Base-by-base conservation (phyloP, 495 filamentous ascomycete species). In the Terfezia claveryi region DNA sequence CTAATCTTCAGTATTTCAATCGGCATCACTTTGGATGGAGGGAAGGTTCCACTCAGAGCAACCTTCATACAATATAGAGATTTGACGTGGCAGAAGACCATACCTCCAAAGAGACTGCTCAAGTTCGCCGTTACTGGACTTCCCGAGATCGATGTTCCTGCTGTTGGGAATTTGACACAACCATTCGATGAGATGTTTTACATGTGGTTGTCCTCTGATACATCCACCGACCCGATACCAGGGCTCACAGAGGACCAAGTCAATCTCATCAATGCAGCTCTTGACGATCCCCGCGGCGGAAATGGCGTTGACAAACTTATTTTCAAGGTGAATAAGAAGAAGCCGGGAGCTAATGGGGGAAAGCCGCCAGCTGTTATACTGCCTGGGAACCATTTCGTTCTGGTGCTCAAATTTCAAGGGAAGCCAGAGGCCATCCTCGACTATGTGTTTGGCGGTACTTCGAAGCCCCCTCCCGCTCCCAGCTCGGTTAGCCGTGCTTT, bases 161-260 rank as follows among this genome's bases (percentile, higher is more conserved):
- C 71, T 10, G 57, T 73, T 17, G 69, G 69, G 5, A 54, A 59
- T 11, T 32, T 71, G 8, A 54, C 60, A 2, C 71, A 71, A 56
- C 71, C 71, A 0, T 68, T 73, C 38, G 68, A 74, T 41, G 62
- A 73, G 56, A 60, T 71, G 51, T 57, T 58, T n/a, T 69, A 61
- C 52, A 11, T 70, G 37, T 72, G 63, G 62, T 61, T 69, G 23
- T 55, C 53, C 5, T 49, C 37, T 12, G 63, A 63, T 36, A 54
- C 66, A 1, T 52, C 55, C 10, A 49, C 52, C 20, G 50, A 50
- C 36, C 63, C 64, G 44, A 49, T 49, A 32, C 27, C 27, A 32
- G 41, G 41, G 12, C 17, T 46, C 41, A 14, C 41, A 14, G 41
- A 14, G 4, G 41, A 14, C 14, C 14, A 46, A 46, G 41, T 46